A percentile compares a stretch with the other conserved stretches of the same genome.
phyloP scores from a whole-genome alignment of 1,139 yeast species.

The Diutina siamensis region DNA sequence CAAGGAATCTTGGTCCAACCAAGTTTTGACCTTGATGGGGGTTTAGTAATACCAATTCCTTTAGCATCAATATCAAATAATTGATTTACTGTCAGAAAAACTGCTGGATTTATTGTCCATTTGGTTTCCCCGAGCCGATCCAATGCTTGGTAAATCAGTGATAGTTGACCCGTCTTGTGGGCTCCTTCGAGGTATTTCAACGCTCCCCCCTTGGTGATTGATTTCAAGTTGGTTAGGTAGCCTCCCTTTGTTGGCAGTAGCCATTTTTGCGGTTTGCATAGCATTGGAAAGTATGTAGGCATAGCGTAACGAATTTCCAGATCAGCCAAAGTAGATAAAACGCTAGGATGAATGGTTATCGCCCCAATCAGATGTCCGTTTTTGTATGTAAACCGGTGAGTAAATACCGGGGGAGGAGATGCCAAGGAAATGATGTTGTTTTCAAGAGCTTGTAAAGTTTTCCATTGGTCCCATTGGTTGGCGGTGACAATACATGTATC shows the following conservation, averaged over 20 bases:
- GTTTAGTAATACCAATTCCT: conserved; percentile 14
- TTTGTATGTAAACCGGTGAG: background rate
- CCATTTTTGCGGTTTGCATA: conserved; percentile 1
- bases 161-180: conserved; percentile 22
- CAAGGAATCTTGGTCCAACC: background rate
- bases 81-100: conserved; percentile 16
- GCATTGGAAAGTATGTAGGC: background rate
- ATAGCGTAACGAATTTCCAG: background rate
- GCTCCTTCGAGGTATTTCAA: conserved; percentile 17
- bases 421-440: background rate
- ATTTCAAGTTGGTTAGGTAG: background rate
- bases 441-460: background rate
- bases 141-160: conserved; percentile 20
- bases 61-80: conserved; percentile 13
- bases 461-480: background rate
- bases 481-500: background rate
- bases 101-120: conserved; percentile 26
- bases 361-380: background rate
- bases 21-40: conserved; percentile 7
- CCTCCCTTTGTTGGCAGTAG: background rate
- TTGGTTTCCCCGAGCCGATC: conserved; percentile 20
- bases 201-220: conserved; percentile 10
- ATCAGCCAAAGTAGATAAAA: background rate
- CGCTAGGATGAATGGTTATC: background rate
- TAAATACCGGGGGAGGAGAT: background rate